These are phyloP conservation scores for Coemansia sp. DNA, from an alignment of 192 early-diverging fungal species.

Conservation along the genomic window DNA sequence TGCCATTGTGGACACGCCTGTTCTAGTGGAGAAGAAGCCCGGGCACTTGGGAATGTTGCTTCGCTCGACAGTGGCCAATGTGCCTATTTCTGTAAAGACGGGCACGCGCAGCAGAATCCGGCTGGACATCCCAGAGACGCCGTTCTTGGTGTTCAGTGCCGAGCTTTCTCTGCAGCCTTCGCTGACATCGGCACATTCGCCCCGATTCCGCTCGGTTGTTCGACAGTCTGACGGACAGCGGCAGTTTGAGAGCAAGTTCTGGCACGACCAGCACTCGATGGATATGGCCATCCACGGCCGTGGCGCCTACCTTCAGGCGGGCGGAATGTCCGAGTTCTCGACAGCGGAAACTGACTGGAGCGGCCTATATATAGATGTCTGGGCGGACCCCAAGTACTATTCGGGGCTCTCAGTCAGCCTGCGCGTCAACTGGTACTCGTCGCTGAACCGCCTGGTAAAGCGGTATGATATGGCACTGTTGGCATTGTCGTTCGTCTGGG, in stretches of 20 bases:
- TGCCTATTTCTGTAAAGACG: too few relatives aligned
- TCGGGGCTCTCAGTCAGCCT: slow-evolving; percentile 40
- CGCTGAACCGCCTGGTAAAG: slow-evolving; percentile 61
- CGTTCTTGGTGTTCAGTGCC: slow-evolving; percentile 39
- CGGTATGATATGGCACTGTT: slow-evolving; percentile 65
- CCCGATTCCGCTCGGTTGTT: slow-evolving; percentile 23
- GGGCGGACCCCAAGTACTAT: slow-evolving; percentile 25
- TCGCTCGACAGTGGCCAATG: too few relatives aligned
- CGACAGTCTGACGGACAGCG: slow-evolving; percentile 40
- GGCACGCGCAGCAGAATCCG: slow-evolving; percentile 29
- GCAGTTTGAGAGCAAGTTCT: slow-evolving; percentile 44
- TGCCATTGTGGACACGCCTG: background rate
- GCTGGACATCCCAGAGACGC: slow-evolving; percentile 40
- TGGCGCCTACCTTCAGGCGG: slow-evolving; percentile 44
- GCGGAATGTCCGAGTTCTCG: too few relatives aligned
- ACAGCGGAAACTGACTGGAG: slow-evolving; percentile 10
- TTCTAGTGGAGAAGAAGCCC: background rate
- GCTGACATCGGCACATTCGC: background rate
- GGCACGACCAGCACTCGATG: slow-evolving; percentile 20
- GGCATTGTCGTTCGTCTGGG: slow-evolving; percentile 62
- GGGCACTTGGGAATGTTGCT: too few relatives aligned
- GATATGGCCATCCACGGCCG: slow-evolving; percentile 46
- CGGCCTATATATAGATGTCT: slow-evolving; percentile 39
- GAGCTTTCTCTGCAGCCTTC: slow-evolving; percentile 9
- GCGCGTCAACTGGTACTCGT: slow-evolving; percentile 62